A percentile compares a stretch with the other conserved stretches of the same genome.
phyloP scores from a whole-genome alignment of 352 stramenopile species.

The Phytophthora vignae region DNA sequence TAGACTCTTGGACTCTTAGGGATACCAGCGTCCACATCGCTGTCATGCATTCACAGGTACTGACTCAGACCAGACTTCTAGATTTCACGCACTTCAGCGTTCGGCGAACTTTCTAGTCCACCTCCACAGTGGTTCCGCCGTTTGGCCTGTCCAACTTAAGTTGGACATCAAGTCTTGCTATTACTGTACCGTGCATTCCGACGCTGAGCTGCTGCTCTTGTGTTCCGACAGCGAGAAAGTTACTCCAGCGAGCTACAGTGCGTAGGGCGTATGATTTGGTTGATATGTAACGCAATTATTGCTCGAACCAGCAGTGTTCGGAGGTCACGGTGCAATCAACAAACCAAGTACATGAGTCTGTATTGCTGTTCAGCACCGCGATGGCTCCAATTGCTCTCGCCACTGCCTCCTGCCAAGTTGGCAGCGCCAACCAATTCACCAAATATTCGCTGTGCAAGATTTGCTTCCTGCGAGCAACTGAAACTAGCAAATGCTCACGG shows the following conservation, averaged over 20 bases:
- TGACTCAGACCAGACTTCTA: constrained; percentile 1
- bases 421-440: background rate
- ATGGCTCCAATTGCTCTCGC: background rate
- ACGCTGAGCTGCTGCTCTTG: too few species aligned
- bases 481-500: background rate
- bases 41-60: background rate
- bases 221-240: too few species aligned
- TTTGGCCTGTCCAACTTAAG: background rate
- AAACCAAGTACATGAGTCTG: too few species aligned
- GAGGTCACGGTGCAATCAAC: too few species aligned
- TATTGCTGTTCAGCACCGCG: too few species aligned
- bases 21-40: background rate
- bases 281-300: too few species aligned
- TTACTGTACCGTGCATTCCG: too few species aligned
- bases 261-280: too few species aligned
- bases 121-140: background rate
- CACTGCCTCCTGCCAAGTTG: background rate
- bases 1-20: background rate
- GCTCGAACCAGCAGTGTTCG: too few species aligned
- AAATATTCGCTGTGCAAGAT: background rate
- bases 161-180: background rate
- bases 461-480: constrained; percentile 1
- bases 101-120: constrained; percentile 8
- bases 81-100: constrained; percentile 16
- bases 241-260: too few species aligned